A percentile compares a stretch with the other conserved stretches of the same genome.
Evolutionary conservation across 2,329 filamentous ascomycete genomes (phyloP).

Genomic region (Sarocladiaceae sp.): DNA sequence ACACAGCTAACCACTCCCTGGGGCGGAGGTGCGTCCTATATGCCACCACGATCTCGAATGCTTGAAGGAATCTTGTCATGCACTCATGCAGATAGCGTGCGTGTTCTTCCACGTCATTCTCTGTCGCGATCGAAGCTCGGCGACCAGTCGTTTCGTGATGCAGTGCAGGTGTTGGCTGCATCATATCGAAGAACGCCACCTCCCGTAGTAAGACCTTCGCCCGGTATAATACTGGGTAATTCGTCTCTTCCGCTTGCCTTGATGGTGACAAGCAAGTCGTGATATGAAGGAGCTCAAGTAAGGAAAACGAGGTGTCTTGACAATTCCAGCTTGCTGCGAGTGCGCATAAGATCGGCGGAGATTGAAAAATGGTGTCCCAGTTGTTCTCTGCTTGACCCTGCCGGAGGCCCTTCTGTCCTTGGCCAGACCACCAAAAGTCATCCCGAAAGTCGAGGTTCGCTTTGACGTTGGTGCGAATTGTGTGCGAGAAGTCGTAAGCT

Average conservation of each 20-base stretch:
- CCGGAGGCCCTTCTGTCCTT: conserved; percentile 25
- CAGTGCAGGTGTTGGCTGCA: conserved; percentile 40
- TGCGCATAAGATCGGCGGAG: conserved; percentile 43
- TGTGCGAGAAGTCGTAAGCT: conserved; percentile 35
- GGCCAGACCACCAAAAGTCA: conserved; percentile 52
- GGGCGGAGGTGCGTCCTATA: conserved; percentile 31
- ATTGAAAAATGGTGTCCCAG: conserved; percentile 30
- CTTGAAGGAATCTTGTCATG: conserved; percentile 44
- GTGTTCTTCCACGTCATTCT: conserved; percentile 41
- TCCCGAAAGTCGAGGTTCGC: conserved; percentile 47
- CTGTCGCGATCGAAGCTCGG: conserved; percentile 25
- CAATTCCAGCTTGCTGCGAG: conserved; percentile 48
- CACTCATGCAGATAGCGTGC: conserved; percentile 43
- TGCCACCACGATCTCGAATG: conserved; percentile 41
- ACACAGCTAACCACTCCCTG: conserved; percentile 44
- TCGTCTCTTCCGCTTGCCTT: conserved; percentile 41
- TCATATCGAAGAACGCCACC: conserved; percentile 46
- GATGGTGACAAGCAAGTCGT: conserved; percentile 42
- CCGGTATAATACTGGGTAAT: conserved; percentile 44
- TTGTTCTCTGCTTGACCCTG: conserved; percentile 16
- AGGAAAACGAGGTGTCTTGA: conserved; percentile 40
- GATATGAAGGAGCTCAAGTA: conserved; percentile 45
- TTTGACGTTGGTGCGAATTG: conserved; percentile 34
- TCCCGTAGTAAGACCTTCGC: conserved; percentile 51
- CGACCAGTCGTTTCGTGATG: conserved; percentile 22